These are phyloP conservation scores for Cytospora schulzeri DNA, from an alignment of 2,329 filamentous ascomycete species.

Conservation along the genomic window DNA sequence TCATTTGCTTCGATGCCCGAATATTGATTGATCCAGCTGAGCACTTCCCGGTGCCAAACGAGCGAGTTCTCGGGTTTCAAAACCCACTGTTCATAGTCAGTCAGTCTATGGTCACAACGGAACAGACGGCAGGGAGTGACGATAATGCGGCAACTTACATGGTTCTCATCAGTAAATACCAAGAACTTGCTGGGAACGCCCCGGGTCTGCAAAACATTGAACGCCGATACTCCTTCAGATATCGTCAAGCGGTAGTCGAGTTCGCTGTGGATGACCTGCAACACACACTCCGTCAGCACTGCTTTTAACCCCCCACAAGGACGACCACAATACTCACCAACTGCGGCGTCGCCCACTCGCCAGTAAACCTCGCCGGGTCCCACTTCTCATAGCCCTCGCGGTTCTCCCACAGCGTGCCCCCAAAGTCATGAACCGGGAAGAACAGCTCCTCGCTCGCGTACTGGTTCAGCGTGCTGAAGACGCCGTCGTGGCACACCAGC, in stretches of 20 bases:
- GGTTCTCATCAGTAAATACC: conserved; percentile 73
- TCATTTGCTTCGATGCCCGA: conserved; percentile 11
- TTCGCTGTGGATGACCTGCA: conserved; percentile 66
- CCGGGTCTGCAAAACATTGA: conserved; percentile 70
- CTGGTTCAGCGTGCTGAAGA: conserved; percentile 71
- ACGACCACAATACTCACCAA: conserved; percentile 55
- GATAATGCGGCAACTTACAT: conserved; percentile 36
- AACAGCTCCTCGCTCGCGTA: conserved; percentile 70
- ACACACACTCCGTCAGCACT: background rate
- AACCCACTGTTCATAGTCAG: conserved; percentile 50
- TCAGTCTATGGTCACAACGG: background rate
- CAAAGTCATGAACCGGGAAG: conserved; percentile 70
- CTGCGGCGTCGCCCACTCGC: conserved; percentile 83
- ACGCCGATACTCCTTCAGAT: conserved; percentile 64
- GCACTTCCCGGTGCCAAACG: conserved; percentile 68
- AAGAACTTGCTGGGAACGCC: conserved; percentile 70
- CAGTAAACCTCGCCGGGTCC: conserved; percentile 65
- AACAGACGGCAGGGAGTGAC: too few relatives aligned
- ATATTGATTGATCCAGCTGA: conserved; percentile 67
- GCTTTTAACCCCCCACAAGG: too few relatives aligned
- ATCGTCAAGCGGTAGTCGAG: conserved; percentile 61
- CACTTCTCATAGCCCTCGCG: conserved; percentile 67
- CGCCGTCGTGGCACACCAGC: conserved; percentile 84
- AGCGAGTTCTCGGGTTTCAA: conserved; percentile 68
- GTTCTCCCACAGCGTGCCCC: conserved; percentile 62